Percentiles rank a stretch among this genome's conserved stretches.
phyloP scores from a whole-genome alignment of 1,284 basidiomycete species.

The Ustilago hordei region DNA sequence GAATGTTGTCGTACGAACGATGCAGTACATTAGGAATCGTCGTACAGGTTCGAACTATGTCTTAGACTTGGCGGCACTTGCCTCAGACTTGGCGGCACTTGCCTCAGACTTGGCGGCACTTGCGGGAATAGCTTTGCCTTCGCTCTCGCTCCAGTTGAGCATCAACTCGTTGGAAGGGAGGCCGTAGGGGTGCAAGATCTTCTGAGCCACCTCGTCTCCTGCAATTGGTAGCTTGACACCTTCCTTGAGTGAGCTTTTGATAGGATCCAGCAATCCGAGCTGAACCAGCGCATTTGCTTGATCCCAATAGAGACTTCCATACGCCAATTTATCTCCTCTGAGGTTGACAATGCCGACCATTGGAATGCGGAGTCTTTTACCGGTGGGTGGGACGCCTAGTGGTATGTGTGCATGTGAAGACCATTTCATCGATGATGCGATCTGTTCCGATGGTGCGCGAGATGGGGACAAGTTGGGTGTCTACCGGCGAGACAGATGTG shows the following conservation, averaged over 20 bases:
- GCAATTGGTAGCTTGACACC: conserved; percentile 25
- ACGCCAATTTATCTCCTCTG: conserved; percentile 42
- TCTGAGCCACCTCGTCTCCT: conserved; percentile 36
- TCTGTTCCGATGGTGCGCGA: conserved; percentile 30
- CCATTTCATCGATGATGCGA: conserved; percentile 45
- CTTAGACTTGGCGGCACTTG: background rate
- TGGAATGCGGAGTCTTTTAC: conserved; percentile 27
- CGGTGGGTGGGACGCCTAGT: conserved; percentile 34
- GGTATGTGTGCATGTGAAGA: conserved; percentile 38
- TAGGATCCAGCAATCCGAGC: conserved; percentile 21
- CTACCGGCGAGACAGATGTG: conserved; percentile 26
- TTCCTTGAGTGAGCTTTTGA: conserved; percentile 14
- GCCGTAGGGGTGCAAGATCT: conserved; percentile 42
- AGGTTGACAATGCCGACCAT: conserved; percentile 47
- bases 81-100: no score
- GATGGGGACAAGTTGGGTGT: conserved; percentile 25
- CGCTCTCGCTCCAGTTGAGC: conserved; percentile 40
- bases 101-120: background rate
- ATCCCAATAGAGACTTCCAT: conserved; percentile 46
- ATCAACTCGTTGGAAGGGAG: conserved; percentile 31
- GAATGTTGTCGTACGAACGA: background rate
- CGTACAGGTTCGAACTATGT: background rate
- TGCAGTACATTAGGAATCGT: background rate
- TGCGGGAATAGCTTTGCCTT: conserved; percentile 17
- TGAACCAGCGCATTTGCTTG: conserved; percentile 37